Evolutionary conservation across 345 rosid genomes (phyloP), one percentile per base, ranked within the genome.

Genomic region (Kandelia obovata): DNA sequence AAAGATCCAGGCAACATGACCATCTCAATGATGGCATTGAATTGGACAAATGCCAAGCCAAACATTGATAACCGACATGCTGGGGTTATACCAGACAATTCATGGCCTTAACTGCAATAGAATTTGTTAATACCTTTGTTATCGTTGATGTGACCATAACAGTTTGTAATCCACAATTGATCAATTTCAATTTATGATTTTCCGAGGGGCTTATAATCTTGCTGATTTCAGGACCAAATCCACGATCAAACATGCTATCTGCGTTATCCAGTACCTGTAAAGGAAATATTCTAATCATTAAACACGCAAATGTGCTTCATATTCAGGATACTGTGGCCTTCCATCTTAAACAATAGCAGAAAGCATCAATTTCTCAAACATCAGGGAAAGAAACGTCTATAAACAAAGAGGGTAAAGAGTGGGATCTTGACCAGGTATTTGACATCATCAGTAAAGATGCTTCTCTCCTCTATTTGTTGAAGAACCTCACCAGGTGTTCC

Each of bases 401-500:
- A 2, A 57, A 11, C 4, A 27, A 34, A 30, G 26, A 10, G 34
- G 23, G 35, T 6, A 13, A 43, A 43, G 49, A 43, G 17, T 13
- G 17, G 20, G 62, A 70, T 7, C 65, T 83, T 82, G 73, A 86
- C 94, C 91, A 88, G 53, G 69, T 86, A 86, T 71, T 84, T 83
- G 47, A 94, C 88, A 83, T 94, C 98, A 71, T 97, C 97, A 76
- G 88, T 91, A 73, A 89, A 95, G 81, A 94, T 85, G 82, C 92
- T 94, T 47, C 93, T 95, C 7, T 94, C 97, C 71, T 85, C 87
- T 59, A 89, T 87, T 77, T 94, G 97, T 71, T 92, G 95, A 79
- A 91, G 98, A 73, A 94, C 78, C 84, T 97, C 84, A 55, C 97
- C 96, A 73, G 98, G 97, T 43, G 98, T 94, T 66, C 96, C 98